Conservation (phyloP, 2,329 filamentous ascomycete species). For the Setomelanomma holmii region DNA sequence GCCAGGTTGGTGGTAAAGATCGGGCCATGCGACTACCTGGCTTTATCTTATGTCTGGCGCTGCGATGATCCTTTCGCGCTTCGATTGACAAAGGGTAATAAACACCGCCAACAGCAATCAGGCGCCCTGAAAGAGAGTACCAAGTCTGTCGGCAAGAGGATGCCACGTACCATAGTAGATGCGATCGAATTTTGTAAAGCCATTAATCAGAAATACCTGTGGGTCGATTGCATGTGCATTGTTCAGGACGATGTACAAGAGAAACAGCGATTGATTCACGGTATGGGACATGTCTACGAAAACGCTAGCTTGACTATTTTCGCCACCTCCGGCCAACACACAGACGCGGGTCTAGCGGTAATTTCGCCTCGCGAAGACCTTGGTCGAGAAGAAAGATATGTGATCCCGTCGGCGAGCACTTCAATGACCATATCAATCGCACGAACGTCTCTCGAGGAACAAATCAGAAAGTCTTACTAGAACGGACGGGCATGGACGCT, state of each 20-base stretch:
- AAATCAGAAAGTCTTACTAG: neutral
- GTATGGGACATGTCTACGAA: neutral
- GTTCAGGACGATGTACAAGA: neutral
- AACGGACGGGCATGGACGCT: constrained; percentile 1
- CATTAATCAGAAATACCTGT: neutral
- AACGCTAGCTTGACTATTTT: neutral
- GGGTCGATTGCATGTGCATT: constrained; percentile 4
- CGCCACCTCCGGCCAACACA: neutral
- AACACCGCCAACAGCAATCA: neutral
- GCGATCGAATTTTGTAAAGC: neutral
- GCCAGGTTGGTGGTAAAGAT: neutral
- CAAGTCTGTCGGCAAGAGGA: too few species aligned
- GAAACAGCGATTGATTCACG: neutral
- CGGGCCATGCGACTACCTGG: neutral
- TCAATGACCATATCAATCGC: neutral
- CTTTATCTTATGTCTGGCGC: neutral
- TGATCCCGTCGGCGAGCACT: neutral
- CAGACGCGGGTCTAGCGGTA: neutral
- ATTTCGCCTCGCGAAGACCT: neutral
- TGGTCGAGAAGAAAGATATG: neutral
- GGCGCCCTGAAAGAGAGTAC: neutral
- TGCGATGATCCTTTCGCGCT: neutral
- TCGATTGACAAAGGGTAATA: neutral
- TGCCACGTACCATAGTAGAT: neutral
- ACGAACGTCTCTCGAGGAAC: neutral